phyloP scores from a whole-genome alignment of 148 eudicot genomes.

The Heliamphora exappendiculata region DNA sequence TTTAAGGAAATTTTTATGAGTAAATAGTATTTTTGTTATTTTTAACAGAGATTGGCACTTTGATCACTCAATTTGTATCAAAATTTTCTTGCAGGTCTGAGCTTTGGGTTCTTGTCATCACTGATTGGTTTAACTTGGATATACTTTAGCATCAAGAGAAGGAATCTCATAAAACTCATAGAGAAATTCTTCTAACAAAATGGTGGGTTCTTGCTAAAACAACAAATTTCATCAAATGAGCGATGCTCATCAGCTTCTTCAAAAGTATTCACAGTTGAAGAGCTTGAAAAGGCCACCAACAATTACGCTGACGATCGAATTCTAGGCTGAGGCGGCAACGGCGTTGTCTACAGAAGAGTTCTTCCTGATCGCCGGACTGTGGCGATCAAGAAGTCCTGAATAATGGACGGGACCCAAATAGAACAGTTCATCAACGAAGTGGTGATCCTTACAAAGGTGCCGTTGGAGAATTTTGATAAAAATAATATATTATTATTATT shows the following conservation, averaged over 20 bases:
- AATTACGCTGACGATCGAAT: constrained; percentile 18
- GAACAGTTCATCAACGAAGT: constrained; percentile 32
- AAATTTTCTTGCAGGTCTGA: constrained; percentile 11
- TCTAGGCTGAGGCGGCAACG: constrained; percentile 21
- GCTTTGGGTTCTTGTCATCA: constrained; percentile 18
- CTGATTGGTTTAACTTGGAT: constrained; percentile 10
- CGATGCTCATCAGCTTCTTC: constrained; percentile 1
- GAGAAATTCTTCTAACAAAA: constrained; percentile 16
- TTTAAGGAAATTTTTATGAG: too few species aligned
- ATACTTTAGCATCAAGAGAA: constrained; percentile 10
- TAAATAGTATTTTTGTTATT: not conserved
- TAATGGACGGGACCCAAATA: constrained; percentile 24
- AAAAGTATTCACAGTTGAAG: constrained; percentile 15
- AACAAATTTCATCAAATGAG: constrained; percentile 14
- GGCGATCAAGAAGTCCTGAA: constrained; percentile 17
- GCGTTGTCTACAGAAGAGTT: constrained; percentile 19
- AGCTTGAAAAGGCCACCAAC: constrained; percentile 22
- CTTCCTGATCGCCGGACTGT: constrained; percentile 7
- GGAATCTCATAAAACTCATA: constrained; percentile 9
- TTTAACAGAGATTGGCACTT: not conserved
- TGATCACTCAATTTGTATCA: not conserved
- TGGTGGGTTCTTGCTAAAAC: constrained; percentile 20
- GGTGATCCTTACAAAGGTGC: constrained; percentile 21
- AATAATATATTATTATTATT: too few species aligned
- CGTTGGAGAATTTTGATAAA: too few species aligned